These are phyloP conservation scores for Pleurotus platypus DNA, from an alignment of 768 basidiomycete genomes.

Conservation along the genomic window DNA sequence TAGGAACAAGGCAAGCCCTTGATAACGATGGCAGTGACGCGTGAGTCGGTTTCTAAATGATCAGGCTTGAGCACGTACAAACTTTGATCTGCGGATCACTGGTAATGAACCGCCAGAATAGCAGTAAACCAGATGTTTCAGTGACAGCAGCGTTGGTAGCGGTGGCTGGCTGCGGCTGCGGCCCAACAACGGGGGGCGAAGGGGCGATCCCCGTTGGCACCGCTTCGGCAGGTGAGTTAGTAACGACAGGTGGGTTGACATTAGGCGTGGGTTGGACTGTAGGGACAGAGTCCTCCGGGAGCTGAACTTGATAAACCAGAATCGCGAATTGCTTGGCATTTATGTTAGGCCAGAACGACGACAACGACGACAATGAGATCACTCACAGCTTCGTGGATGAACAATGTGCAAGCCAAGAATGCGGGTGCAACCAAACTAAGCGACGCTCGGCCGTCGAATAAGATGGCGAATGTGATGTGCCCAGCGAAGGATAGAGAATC, in stretches of 20 bases:
- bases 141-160: background rate
- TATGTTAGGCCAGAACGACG: background rate
- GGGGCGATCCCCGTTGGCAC: slow-evolving; percentile 16
- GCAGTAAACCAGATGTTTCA: slow-evolving; percentile 27
- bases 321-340: slow-evolving; percentile 75
- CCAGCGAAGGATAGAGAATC: slow-evolving; percentile 86
- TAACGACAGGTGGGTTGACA: slow-evolving; percentile 10
- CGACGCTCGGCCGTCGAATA: slow-evolving; percentile 79
- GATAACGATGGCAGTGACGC: background rate
- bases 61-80: slow-evolving; percentile 41
- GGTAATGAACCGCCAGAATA: slow-evolving; percentile 55
- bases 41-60: too few relatives aligned
- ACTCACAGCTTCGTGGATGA: slow-evolving; percentile 81
- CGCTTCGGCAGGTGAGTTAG: slow-evolving; percentile 12
- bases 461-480: slow-evolving; percentile 84
- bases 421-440: slow-evolving; percentile 81
- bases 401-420: slow-evolving; percentile 75
- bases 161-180: slow-evolving; percentile 23
- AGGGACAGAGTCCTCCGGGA: slow-evolving; percentile 55
- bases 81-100: slow-evolving; percentile 70
- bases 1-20: slow-evolving; percentile 67
- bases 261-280: slow-evolving; percentile 9
- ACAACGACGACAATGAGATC: background rate
- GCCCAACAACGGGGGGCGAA: slow-evolving; percentile 12
- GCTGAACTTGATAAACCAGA: slow-evolving; percentile 79